phyloP scores from a whole-genome alignment of 83 land plant species.

The Thuja plicata region DNA sequence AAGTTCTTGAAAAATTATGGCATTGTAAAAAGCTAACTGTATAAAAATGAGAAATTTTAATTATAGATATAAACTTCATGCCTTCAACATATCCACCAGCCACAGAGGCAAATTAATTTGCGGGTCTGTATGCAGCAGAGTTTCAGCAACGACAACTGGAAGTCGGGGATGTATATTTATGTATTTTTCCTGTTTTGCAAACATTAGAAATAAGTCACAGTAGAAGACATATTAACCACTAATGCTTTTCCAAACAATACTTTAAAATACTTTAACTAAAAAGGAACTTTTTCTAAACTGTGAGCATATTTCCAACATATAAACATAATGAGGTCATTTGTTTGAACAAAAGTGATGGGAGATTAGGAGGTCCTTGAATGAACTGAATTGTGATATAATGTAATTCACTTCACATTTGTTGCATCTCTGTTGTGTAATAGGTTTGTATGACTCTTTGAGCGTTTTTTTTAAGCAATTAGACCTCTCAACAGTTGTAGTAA shows the following conservation, averaged over 20 bases:
- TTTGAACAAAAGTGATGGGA: neutral
- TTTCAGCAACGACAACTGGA: conserved; percentile 86
- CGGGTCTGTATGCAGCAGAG: conserved; percentile 74
- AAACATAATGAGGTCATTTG: neutral
- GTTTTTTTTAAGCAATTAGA: neutral
- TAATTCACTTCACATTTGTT: neutral
- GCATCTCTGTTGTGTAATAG: neutral
- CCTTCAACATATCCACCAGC: conserved; percentile 93
- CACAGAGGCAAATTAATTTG: conserved; percentile 93
- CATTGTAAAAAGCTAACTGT: neutral
- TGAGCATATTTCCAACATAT: neutral
- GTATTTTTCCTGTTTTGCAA: conserved; percentile 71
- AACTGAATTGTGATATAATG: too few relatives aligned
- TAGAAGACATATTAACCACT: neutral
- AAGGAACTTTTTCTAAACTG: neutral
- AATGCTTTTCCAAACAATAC: neutral
- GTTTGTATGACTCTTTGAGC: neutral
- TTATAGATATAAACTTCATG: conserved; percentile 14
- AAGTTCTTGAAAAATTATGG: neutral
- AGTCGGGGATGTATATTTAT: conserved; percentile 59
- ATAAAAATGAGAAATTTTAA: neutral
- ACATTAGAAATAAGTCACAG: neutral
- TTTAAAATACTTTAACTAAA: neutral
- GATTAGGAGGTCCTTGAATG: conserved; percentile 4
- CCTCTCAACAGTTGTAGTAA: neutral